Percentiles rank a stretch among this genome's conserved stretches.
Evolutionary conservation across 1,284 basidiomycete genomes (phyloP).

Genomic region (Ceratobasidium sp.): DNA sequence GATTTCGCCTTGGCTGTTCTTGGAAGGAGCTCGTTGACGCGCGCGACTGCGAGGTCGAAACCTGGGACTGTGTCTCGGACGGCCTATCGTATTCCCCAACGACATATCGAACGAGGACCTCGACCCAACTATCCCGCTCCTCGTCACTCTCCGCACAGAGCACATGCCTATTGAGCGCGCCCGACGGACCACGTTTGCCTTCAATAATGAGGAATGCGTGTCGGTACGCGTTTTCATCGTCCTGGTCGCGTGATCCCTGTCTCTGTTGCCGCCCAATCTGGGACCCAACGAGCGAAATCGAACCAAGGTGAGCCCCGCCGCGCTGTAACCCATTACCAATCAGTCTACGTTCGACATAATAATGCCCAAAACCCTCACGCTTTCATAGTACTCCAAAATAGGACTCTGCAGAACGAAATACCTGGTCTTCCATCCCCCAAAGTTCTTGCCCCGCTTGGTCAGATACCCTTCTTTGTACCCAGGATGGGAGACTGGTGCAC

Average conservation of each 20-base stretch:
- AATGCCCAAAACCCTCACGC: conserved; percentile 62
- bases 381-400: conserved; percentile 92
- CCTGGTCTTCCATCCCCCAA: conserved; percentile 94
- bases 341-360: conserved; percentile 28
- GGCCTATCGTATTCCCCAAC: conserved; percentile 45
- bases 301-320: conserved; percentile 88
- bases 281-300: conserved; percentile 84
- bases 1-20: conserved; percentile 42
- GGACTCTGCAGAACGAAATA: conserved; percentile 92
- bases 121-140: conserved; percentile 94
- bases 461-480: conserved; percentile 96
- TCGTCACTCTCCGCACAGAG: conserved; percentile 94
- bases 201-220: conserved; percentile 98
- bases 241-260: conserved; percentile 57
- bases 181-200: conserved; percentile 71
- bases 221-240: conserved; percentile 92
- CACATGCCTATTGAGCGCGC: conserved; percentile 83
- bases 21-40: conserved; percentile 64
- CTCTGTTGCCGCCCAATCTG: conserved; percentile 80
- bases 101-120: conserved; percentile 83
- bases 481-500: conserved; percentile 75
- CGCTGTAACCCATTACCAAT: conserved; percentile 61
- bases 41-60: conserved; percentile 54
- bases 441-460: conserved; percentile 96
- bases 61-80: conserved; percentile 11